Evolutionary conservation across 108 stramenopile species (phyloP).

Genomic region (Licmophora abbreviata): DNA sequence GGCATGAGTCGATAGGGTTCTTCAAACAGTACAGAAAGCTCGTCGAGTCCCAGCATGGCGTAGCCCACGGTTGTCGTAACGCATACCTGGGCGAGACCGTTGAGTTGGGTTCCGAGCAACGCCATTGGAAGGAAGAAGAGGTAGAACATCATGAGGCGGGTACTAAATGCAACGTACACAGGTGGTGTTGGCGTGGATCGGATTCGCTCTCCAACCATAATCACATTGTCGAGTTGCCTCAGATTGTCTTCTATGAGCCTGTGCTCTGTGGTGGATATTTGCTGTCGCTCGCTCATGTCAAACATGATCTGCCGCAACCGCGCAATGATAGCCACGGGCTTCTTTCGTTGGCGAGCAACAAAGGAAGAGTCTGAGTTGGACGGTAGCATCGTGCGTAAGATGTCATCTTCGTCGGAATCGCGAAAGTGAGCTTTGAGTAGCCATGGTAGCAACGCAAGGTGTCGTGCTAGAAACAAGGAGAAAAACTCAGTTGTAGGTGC

Average conservation of each 20-base stretch:
- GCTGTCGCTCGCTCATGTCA: slow-evolving; percentile 10
- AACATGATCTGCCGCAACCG: slow-evolving; percentile 37
- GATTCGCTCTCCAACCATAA: slow-evolving; percentile 31
- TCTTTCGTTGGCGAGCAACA: slow-evolving; percentile 30
- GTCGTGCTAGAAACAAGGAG: slow-evolving; percentile 15
- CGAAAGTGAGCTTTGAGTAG: slow-evolving; percentile 36
- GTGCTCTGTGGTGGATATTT: slow-evolving; percentile 23
- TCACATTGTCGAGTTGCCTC: slow-evolving; percentile 14
- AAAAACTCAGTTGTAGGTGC: no score
- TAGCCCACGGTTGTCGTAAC: slow-evolving; percentile 29
- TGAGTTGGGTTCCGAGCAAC: slow-evolving; percentile 6
- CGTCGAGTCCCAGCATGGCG: slow-evolving; percentile 49
- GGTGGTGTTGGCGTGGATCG: slow-evolving; percentile 36
- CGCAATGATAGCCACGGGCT: slow-evolving; percentile 28
- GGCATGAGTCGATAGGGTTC: slow-evolving; percentile 43
- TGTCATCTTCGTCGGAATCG: slow-evolving; percentile 17
- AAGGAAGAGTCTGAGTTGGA: slow-evolving; percentile 22
- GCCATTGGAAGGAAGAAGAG: slow-evolving; percentile 29
- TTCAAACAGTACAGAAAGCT: slow-evolving; percentile 35
- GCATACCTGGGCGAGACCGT: slow-evolving; percentile 2
- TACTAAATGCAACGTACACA: slow-evolving; percentile 31
- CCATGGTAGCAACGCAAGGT: slow-evolving; percentile 45
- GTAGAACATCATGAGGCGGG: slow-evolving; percentile 36
- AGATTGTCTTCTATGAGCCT: slow-evolving; percentile 23
- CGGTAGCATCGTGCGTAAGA: slow-evolving; percentile 20